phyloP scores from a whole-genome alignment of 2,329 filamentous ascomycete genomes.

The Ophiobolus disseminans region DNA sequence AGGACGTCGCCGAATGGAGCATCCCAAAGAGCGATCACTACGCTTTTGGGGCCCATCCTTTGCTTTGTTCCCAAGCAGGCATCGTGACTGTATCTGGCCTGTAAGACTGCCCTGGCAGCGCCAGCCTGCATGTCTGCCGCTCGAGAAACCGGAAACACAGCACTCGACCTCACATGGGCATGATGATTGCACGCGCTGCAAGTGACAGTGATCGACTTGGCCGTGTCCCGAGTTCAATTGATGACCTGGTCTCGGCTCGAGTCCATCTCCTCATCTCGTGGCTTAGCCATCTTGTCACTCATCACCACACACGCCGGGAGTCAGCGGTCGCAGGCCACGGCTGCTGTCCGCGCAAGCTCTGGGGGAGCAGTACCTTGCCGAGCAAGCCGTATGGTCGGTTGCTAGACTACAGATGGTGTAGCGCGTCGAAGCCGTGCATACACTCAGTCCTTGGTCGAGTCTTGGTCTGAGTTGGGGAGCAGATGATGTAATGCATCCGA shows the following conservation, averaged over 20 bases:
- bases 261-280: neutral
- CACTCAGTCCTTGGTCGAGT: conserved; percentile 24
- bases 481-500: conserved; percentile 40
- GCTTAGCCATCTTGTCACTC: conserved; percentile 7
- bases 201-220: neutral
- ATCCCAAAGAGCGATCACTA: conserved; percentile 29
- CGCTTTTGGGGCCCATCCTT: conserved; percentile 15
- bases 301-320: conserved; percentile 1
- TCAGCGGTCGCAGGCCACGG: conserved; percentile 5
- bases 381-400: conserved; percentile 31
- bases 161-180: conserved; percentile 1
- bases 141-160: too few species aligned
- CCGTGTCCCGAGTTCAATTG: neutral
- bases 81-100: conserved; percentile 15
- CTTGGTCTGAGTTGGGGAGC: conserved; percentile 7
- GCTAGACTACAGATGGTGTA: conserved; percentile 28
- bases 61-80: conserved; percentile 20
- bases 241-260: conserved; percentile 2
- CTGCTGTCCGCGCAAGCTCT: conserved; percentile 10
- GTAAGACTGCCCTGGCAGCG: conserved; percentile 5
- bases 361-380: conserved; percentile 26
- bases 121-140: neutral
- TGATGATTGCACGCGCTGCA: neutral
- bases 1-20: conserved; percentile 18
- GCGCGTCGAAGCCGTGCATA: conserved; percentile 23